These are phyloP conservation scores for Phytophthora citrophthora DNA, from an alignment of 352 stramenopile species.

Conservation along the genomic window DNA sequence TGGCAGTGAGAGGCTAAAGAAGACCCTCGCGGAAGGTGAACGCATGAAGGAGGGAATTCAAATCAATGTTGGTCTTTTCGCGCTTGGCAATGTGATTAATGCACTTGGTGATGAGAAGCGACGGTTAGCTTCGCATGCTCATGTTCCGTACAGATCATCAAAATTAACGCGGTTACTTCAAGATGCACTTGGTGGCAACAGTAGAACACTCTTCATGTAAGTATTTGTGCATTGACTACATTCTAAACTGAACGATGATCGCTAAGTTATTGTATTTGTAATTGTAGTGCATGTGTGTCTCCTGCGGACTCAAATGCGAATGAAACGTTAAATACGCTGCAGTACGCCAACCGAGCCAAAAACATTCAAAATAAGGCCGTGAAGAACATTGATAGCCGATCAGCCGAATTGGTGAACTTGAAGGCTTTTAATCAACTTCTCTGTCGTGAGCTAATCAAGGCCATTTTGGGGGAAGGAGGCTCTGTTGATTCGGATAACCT, in stretches of 20 bases:
- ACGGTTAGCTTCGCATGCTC: slow-evolving; percentile 48
- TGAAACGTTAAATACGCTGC: slow-evolving; percentile 86
- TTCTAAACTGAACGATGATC: too few relatives aligned
- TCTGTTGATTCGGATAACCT: slow-evolving; percentile 32
- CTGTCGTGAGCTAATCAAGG: slow-evolving; percentile 71
- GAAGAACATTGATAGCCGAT: slow-evolving; percentile 88
- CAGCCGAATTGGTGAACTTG: slow-evolving; percentile 69
- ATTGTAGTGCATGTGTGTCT: slow-evolving; percentile 81
- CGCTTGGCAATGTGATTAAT: slow-evolving; percentile 89
- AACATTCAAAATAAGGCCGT: slow-evolving; percentile 92
- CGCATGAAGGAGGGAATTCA: slow-evolving; percentile 92
- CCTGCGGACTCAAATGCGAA: slow-evolving; percentile 68
- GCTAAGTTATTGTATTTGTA: slow-evolving; percentile 9
- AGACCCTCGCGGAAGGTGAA: slow-evolving; percentile 80
- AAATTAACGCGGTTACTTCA: slow-evolving; percentile 85
- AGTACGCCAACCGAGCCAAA: slow-evolving; percentile 87
- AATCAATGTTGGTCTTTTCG: slow-evolving; percentile 87
- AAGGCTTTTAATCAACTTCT: slow-evolving; percentile 76
- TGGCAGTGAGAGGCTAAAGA: slow-evolving; percentile 87
- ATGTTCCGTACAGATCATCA: slow-evolving; percentile 84
- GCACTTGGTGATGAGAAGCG: slow-evolving; percentile 78
- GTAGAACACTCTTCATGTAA: slow-evolving; percentile 89
- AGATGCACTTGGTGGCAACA: slow-evolving; percentile 90
- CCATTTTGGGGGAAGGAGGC: slow-evolving; percentile 42
- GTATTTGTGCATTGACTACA: slow-evolving; percentile 3